Evolutionary conservation across 2,329 filamentous ascomycete species (phyloP), one percentile per base, ranked within the genome.

Genomic region (Trichophyton simii): DNA sequence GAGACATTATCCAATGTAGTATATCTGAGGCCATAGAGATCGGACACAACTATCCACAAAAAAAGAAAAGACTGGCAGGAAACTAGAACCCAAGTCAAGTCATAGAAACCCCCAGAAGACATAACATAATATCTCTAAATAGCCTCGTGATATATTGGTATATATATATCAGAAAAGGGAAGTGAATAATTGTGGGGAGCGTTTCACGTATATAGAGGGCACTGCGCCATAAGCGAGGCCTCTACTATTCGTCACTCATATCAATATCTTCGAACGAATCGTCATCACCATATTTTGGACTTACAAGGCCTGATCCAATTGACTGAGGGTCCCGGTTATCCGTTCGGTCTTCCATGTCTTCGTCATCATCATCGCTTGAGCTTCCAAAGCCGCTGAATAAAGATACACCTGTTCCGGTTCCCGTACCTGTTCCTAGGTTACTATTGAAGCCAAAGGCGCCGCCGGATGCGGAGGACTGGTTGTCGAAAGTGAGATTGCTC

Each of bases 331-430:
- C 22, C 57, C 34, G 87, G 67, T 89, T 87, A 66, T 92, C 87
- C 13, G 65, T 72, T 41, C 73, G 72, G 41, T 76, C 74, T 62
- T 95, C 89, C 76, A 90, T 88, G 65, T 96, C 92, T 68, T 96
- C 92, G 65, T 97, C 94, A 66, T 97, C 94, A 74, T 96, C 92
- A 68, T 96, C 91, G 69, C 91, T 96, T 57, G 89, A 94, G 75
- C 91, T 95, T 70, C 90, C 91, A 75, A 97, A 97, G 59, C 91
- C 91, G 70, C 89, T 92, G 31, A 94, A 83, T 63, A 96, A 78
- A 34, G 88, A 87, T 58, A 69, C 69, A 58, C 87, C 87, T 46
- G 85, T 82, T 69, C 84, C 86, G 52, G 18, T 11, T 22, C 41
- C 41, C 2, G 41, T 44, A 5, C 41, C 41, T 13, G 34, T 38